A percentile compares a stretch with the other conserved stretches of the same genome.
Evolutionary conservation across 2,329 filamentous ascomycete genomes (phyloP).

Genomic region (Paramyrothecium sp.): DNA sequence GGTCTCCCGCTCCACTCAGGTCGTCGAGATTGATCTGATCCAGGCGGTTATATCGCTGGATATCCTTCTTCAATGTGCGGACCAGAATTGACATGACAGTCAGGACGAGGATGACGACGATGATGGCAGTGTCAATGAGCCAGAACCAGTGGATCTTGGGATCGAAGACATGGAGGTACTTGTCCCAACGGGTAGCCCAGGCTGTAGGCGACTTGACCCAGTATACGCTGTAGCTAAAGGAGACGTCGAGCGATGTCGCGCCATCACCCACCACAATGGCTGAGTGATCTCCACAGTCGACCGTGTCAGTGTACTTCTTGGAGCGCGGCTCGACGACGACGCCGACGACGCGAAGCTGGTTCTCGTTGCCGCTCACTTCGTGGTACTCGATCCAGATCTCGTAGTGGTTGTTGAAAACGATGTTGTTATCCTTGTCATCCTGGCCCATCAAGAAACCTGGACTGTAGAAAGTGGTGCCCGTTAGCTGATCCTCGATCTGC

Average conservation of each 20-base stretch:
- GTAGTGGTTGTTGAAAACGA: constrained; percentile 88
- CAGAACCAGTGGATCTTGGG: constrained; percentile 99
- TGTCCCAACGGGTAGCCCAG: constrained; percentile 98
- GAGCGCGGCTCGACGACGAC: constrained; percentile 86
- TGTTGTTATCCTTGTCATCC: constrained; percentile 51
- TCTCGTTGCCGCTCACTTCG: constrained; percentile 62
- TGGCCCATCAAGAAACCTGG: constrained; percentile 82
- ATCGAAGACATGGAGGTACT: constrained; percentile 95
- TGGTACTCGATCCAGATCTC: constrained; percentile 94
- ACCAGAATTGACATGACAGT: constrained; percentile 93
- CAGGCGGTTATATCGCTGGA: constrained; percentile 92
- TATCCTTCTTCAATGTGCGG: constrained; percentile 88
- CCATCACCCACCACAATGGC: constrained; percentile 64
- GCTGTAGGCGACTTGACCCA: constrained; percentile 83
- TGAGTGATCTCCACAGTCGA: constrained; percentile 62
- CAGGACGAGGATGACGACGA: constrained; percentile 86
- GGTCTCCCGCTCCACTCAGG: constrained; percentile 71
- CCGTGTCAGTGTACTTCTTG: constrained; percentile 53
- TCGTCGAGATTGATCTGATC: constrained; percentile 91
- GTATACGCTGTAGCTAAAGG: constrained; percentile 89
- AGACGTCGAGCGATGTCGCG: constrained; percentile 56
- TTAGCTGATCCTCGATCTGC: constrained; percentile 72
- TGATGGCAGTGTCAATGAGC: constrained; percentile 91
- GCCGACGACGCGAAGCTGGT: constrained; percentile 84
- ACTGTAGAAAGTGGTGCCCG: constrained; percentile 79